Percentiles rank a stretch among this genome's conserved stretches.
Conservation (phyloP, 176 grass and related monocot species). For the Oryza punctata region DNA sequence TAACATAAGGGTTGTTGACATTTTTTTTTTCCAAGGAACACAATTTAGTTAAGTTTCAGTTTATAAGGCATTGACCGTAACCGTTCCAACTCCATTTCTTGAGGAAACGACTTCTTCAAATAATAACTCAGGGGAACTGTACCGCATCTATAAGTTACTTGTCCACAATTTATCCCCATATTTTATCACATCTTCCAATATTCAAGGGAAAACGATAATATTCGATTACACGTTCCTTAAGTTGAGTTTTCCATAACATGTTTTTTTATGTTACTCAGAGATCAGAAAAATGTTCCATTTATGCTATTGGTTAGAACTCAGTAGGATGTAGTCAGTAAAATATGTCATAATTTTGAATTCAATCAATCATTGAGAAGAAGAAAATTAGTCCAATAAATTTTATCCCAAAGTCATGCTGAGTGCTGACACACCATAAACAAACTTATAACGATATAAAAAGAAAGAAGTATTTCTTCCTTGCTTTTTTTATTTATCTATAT, state of each 20-base stretch:
- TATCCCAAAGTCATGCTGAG: background rate
- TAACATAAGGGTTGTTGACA: background rate
- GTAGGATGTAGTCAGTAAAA: background rate
- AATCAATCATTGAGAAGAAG: background rate
- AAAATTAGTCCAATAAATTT: background rate
- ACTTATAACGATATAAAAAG: background rate
- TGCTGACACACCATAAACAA: background rate
- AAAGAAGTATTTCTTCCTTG: background rate
- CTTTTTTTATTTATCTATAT: constrained; percentile 3
- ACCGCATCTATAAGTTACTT: background rate
- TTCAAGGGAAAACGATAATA: constrained; percentile 9
- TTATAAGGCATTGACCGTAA: constrained; percentile 32
- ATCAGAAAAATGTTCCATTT: background rate
- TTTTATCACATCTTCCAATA: background rate
- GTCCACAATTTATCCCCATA: constrained; percentile 13
- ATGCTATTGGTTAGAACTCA: background rate
- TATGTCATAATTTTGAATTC: constrained; percentile 14
- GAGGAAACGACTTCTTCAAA: background rate
- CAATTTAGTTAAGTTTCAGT: background rate
- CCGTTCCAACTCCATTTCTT: constrained; percentile 12
- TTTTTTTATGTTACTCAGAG: background rate
- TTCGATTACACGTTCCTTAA: constrained; percentile 7
- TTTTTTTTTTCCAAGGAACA: background rate
- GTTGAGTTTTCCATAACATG: background rate
- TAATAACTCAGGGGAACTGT: constrained; percentile 1